Base-by-base conservation (phyloP, 441 rosid species). In the Euphorbia corollata region DNA sequence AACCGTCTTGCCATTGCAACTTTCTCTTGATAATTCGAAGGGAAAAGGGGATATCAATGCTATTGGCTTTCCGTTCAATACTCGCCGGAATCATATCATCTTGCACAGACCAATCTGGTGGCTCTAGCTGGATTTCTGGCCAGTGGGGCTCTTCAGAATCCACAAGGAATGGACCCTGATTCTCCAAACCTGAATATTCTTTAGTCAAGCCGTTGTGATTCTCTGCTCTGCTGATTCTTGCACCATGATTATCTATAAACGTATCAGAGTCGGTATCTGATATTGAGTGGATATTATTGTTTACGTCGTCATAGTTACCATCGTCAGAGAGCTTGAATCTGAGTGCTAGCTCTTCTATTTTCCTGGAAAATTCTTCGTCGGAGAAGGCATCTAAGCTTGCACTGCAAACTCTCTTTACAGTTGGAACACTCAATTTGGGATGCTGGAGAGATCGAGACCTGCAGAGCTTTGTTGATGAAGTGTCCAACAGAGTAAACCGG, bases 1-100 rank as follows among this genome's bases (percentile, higher is more conserved):
- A 74, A 15, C 82, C 89, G 13, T 90, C 90, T 18, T 85, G 73
- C 96, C 90, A 87, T 64, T 82, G 82, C 50, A 87, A 41, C 78
- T 92, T 92, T 73, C 85, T 84, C 79, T 84, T 84, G 18, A 93
- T 87, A 20, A 90, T 86, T 20, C 98, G 69, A 11, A 93, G 86
- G 0, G 97, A 93, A 2, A 93, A 65, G 12, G 97, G 97, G 55
- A 93, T 85, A 8, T 88, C 92, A 0, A 86, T 86, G 30, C 91
- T 88, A 77, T 87, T 92, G 0, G 97, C 97, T 79, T 89, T 92
- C 77, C 97, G 80, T 74, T 90, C 94, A 19, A 92, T 82, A 76
- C 63, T 83, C 11, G 83, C 79, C 11, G 81, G 85, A 7, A 75
- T 66, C 61, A 77, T 70, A 53, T 62, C 71, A 0, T 75, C 74